phyloP scores from a whole-genome alignment of 2,329 filamentous ascomycete genomes.

The Aspergillus candidus region DNA sequence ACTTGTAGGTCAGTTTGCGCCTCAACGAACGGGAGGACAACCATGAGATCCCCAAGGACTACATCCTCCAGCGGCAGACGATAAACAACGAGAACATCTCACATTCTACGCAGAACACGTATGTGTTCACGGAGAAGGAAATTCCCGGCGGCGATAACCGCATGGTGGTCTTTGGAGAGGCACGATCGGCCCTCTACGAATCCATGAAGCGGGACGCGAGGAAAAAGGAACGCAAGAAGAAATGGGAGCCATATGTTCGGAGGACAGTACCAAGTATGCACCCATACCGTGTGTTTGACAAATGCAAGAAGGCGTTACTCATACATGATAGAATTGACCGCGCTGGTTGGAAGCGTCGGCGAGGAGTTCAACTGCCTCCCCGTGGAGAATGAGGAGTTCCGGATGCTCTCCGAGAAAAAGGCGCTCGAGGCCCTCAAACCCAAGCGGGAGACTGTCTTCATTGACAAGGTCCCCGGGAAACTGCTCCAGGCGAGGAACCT shows the following conservation, averaged over 20 bases:
- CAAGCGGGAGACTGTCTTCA: conserved; percentile 51
- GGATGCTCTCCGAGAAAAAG: conserved; percentile 54
- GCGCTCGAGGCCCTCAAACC: conserved; percentile 56
- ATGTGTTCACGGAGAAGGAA: conserved; percentile 89
- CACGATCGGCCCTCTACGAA: conserved; percentile 43
- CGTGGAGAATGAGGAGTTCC: conserved; percentile 64
- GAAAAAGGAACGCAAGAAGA: conserved; percentile 46
- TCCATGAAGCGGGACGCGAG: conserved; percentile 40
- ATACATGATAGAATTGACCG: conserved; percentile 62
- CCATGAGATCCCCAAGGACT: conserved; percentile 76
- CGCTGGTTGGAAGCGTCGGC: conserved; percentile 63
- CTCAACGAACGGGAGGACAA: conserved; percentile 64
- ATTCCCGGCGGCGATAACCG: conserved; percentile 64
- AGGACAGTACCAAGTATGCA: conserved; percentile 65
- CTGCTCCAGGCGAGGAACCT: conserved; percentile 56
- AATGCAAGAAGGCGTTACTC: too few species aligned
- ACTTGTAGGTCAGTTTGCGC: conserved; percentile 59
- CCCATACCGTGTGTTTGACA: neutral
- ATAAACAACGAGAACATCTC: conserved; percentile 38
- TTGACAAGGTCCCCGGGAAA: conserved; percentile 39
- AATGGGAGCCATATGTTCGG: conserved; percentile 52
- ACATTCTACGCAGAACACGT: conserved; percentile 67
- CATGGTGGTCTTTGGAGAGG: conserved; percentile 38
- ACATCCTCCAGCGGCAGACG: conserved; percentile 67
- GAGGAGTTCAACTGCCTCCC: conserved; percentile 73